Evolutionary conservation across 306 rosid genomes (phyloP), one percentile per base, ranked within the genome.

Genomic region (Cucurbita moschata): DNA sequence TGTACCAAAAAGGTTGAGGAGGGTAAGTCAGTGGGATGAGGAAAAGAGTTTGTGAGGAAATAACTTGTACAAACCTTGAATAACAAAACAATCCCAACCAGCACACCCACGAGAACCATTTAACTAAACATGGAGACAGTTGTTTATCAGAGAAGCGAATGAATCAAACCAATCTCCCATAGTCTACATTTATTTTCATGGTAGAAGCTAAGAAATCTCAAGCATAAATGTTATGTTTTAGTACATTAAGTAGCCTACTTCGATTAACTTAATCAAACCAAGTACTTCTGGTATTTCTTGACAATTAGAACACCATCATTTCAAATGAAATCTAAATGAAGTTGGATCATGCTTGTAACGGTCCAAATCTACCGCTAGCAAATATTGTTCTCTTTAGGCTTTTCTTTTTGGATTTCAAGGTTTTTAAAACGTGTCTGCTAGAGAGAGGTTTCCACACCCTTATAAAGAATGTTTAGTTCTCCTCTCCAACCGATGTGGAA

Each of bases 31-130:
- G 61, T 7, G 57, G 57, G 53, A 71, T 73, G n/a, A n/a, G n/a
- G n/a, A n/a, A n/a, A n/a, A n/a, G n/a, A n/a, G n/a, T n/a, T n/a
- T n/a, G n/a, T n/a, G n/a, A n/a, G n/a, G n/a, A n/a, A n/a, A n/a
- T n/a, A n/a, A n/a, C n/a, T n/a, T n/a, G n/a, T n/a, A n/a, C n/a
- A n/a, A n/a, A n/a, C n/a, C n/a, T n/a, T n/a, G n/a, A n/a, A n/a
- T n/a, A 90, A 83, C 86, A 94, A 59, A 78, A 84, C 96, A 77
- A 94, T 47, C 72, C 80, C 87, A 72, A 91, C 83, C 80, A 94
- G 77, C 56, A 88, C 56, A 23, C 88, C 97, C 99, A 94, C 12
- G 99, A 94, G 87, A 91, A 76, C 99, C 99, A 80, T 91, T 91
- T 50, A 91, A 49, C 99, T 94, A 78, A 47, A 82, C 23, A 49